Evolutionary conservation across 2,329 filamentous ascomycete species (phyloP).

Genomic region (Talaromyces verruculosus): DNA sequence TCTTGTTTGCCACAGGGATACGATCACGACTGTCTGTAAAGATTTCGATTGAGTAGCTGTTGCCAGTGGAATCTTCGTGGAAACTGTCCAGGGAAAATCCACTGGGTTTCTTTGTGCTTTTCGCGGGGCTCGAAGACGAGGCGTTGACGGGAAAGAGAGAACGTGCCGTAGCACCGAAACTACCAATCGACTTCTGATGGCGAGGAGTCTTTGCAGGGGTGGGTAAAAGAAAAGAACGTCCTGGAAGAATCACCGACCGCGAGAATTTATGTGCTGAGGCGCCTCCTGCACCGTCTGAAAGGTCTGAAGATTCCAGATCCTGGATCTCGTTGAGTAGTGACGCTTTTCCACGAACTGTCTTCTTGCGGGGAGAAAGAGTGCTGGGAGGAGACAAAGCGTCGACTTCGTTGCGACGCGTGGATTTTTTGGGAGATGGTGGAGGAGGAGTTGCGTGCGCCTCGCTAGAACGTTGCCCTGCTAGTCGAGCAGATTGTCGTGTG

Average conservation of each 20-base stretch:
- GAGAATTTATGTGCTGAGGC: slow-evolving; percentile 31
- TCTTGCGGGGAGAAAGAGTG: slow-evolving; percentile 34
- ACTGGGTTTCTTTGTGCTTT: slow-evolving; percentile 48
- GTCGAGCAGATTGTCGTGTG: slow-evolving; percentile 42
- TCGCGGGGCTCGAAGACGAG: slow-evolving; percentile 48
- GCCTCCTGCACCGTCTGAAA: slow-evolving; percentile 28
- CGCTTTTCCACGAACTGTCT: slow-evolving; percentile 22
- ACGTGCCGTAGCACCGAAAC: slow-evolving; percentile 51
- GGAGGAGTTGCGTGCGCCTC: slow-evolving; percentile 34
- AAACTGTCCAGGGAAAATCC: slow-evolving; percentile 50
- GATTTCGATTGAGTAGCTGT: slow-evolving; percentile 52
- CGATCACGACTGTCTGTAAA: slow-evolving; percentile 65
- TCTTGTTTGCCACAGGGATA: slow-evolving; percentile 54
- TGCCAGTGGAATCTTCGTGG: slow-evolving; percentile 32
- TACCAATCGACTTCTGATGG: slow-evolving; percentile 51
- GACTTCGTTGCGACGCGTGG: slow-evolving; percentile 25
- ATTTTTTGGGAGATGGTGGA: slow-evolving; percentile 28
- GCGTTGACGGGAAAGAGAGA: slow-evolving; percentile 51
- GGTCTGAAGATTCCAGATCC: slow-evolving; percentile 26
- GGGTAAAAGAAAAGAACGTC: slow-evolving; percentile 50
- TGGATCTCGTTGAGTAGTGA: slow-evolving; percentile 24
- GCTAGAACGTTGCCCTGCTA: slow-evolving; percentile 37
- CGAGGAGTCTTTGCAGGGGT: slow-evolving; percentile 63
- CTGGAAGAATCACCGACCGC: slow-evolving; percentile 31
- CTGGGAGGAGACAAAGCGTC: slow-evolving; percentile 33